A percentile compares a stretch with the other conserved stretches of the same genome.
Evolutionary conservation across 257 asterid genomes (phyloP).

Genomic region (Schizonepeta tenuifolia): DNA sequence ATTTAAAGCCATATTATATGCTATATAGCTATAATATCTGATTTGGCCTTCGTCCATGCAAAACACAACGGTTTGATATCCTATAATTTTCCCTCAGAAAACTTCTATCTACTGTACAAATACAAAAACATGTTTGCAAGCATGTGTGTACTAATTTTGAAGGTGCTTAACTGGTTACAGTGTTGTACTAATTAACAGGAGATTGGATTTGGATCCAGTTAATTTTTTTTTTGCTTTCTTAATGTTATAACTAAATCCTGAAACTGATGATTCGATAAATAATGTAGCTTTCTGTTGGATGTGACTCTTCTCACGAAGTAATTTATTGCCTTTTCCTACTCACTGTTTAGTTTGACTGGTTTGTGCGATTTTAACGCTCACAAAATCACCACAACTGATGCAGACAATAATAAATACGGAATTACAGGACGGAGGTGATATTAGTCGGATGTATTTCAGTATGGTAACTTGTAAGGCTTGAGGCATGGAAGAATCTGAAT

Average conservation of each 20-base stretch:
- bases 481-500: slow-evolving; percentile 1
- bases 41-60: slow-evolving; percentile 6
- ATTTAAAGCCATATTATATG: slow-evolving; percentile 15
- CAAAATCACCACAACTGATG: neutral
- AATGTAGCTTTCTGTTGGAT: neutral
- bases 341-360: neutral
- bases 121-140: slow-evolving; percentile 4
- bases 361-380: neutral
- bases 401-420: neutral
- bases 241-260: neutral
- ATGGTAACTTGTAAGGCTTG: neutral
- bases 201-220: slow-evolving; percentile 22
- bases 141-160: slow-evolving; percentile 19
- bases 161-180: neutral
- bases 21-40: slow-evolving; percentile 11
- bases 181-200: slow-evolving; percentile 15
- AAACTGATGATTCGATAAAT: neutral
- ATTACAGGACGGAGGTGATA: neutral
- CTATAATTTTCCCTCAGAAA: slow-evolving; percentile 11
- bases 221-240: slow-evolving; percentile 9
- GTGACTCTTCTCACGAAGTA: neutral
- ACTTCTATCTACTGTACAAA: neutral
- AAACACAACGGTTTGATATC: neutral
- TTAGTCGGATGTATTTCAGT: neutral
- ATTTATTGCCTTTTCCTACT: neutral